Evolutionary conservation across 2,329 filamentous ascomycete genomes (phyloP).

Genomic region (Fusarium continuum): DNA sequence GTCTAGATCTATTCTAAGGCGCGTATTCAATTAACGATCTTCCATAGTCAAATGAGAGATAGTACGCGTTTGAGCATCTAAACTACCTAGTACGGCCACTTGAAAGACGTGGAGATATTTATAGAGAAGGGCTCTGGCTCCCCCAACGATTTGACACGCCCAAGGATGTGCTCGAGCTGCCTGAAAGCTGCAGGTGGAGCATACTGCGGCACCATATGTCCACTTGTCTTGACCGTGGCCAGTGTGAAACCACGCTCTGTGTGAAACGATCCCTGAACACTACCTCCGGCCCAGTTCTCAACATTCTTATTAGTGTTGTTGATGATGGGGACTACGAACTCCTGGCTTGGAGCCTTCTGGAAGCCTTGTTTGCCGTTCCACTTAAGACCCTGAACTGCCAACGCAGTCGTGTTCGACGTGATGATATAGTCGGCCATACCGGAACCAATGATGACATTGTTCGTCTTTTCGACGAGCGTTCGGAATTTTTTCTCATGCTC

Average conservation of each 20-base stretch:
- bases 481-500: conserved; percentile 19
- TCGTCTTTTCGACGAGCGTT: conserved; percentile 8
- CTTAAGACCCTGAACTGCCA: background rate
- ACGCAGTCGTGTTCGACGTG: conserved; percentile 7
- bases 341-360: background rate
- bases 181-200: conserved; percentile 13
- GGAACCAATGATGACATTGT: conserved; percentile 16
- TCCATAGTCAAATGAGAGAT: background rate
- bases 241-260: conserved; percentile 7
- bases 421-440: conserved; percentile 19
- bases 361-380: conserved; percentile 22
- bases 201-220: conserved; percentile 23
- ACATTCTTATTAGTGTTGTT: conserved; percentile 11
- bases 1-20: too few species aligned
- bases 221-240: conserved; percentile 15
- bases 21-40: too few species aligned
- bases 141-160: conserved; percentile 6
- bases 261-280: conserved; percentile 7
- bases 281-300: conserved; percentile 17
- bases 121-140: conserved; percentile 6
- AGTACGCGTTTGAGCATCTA: background rate
- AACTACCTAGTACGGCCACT: conserved; percentile 8
- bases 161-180: conserved; percentile 16
- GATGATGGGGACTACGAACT: conserved; percentile 9
- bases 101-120: conserved; percentile 18